phyloP scores from a whole-genome alignment of 805 yeast genomes.

The Suhomyces tanzawaensis region DNA sequence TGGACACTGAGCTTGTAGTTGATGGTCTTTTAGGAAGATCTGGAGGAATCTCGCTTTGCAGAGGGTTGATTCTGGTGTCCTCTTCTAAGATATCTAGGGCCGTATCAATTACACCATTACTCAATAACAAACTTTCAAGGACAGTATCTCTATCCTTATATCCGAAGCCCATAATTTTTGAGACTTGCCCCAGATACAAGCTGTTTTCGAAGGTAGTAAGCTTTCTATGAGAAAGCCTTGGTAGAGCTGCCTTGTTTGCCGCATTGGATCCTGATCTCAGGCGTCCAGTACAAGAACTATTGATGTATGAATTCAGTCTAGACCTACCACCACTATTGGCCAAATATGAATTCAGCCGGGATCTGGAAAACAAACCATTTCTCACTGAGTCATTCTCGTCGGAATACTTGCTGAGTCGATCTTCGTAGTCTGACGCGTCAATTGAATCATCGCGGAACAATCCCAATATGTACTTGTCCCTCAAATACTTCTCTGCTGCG shows the following conservation, averaged over 20 bases:
- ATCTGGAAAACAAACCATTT: constrained; percentile 7
- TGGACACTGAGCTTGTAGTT: constrained; percentile 18
- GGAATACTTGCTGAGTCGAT: constrained; percentile 19
- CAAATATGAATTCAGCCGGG: constrained; percentile 10
- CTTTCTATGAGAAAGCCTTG: constrained; percentile 48
- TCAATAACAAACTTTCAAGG: constrained; percentile 59
- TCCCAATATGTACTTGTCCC: constrained; percentile 69
- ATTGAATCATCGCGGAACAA: constrained; percentile 47
- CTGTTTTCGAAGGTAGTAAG: constrained; percentile 53
- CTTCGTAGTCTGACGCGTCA: constrained; percentile 35
- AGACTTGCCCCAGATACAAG: constrained; percentile 49
- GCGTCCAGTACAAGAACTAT: constrained; percentile 13
- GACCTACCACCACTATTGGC: constrained; percentile 8
- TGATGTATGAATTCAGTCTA: constrained; percentile 13
- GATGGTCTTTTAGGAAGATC: constrained; percentile 41
- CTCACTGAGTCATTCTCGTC: constrained; percentile 17
- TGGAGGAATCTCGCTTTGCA: constrained; percentile 46
- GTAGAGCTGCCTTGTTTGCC: constrained; percentile 17
- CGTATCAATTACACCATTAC: constrained; percentile 55
- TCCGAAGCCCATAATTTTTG: constrained; percentile 50
- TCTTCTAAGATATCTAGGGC: constrained; percentile 59
- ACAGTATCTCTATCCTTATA: constrained; percentile 53
- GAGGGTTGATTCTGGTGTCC: constrained; percentile 33
- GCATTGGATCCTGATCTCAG: constrained; percentile 9
- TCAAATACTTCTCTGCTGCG: constrained; percentile 54